Evolutionary conservation across 345 rosid genomes (phyloP).

Genomic region (Punica granatum): DNA sequence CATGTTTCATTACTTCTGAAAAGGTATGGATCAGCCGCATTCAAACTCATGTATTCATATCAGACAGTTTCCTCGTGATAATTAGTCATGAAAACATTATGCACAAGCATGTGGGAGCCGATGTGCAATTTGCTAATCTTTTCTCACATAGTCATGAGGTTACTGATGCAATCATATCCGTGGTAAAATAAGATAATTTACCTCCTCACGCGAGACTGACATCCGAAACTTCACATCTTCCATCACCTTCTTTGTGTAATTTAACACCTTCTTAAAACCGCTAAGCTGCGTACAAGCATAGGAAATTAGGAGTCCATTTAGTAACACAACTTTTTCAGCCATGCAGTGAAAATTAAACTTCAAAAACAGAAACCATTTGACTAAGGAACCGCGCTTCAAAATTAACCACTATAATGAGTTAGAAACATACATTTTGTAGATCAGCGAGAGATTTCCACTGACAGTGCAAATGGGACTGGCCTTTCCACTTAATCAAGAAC

Average conservation of each 20-base stretch:
- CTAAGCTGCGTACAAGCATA: conserved; percentile 56
- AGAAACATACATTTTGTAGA: conserved; percentile 69
- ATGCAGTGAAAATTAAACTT: neutral
- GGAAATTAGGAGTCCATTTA: neutral
- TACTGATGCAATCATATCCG: conserved; percentile 1
- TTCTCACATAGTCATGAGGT: neutral
- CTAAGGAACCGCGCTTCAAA: neutral
- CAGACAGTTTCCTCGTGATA: neutral
- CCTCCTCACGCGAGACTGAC: conserved; percentile 90
- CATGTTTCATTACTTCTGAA: neutral
- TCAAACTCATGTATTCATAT: neutral
- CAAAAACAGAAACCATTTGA: neutral
- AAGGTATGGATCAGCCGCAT: neutral
- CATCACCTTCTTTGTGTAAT: conserved; percentile 79
- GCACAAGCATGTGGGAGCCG: neutral
- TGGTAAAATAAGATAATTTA: conserved; percentile 19
- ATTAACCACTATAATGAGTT: neutral
- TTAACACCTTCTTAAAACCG: conserved; percentile 93
- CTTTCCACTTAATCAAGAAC: conserved; percentile 97
- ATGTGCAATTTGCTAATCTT: neutral
- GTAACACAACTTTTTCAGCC: neutral
- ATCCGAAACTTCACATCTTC: conserved; percentile 82
- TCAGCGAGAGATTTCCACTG: conserved; percentile 86
- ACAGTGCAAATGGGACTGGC: conserved; percentile 97
- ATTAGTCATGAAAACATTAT: neutral